A percentile compares a stretch with the other conserved stretches of the same genome.
Evolutionary conservation across 2,329 filamentous ascomycete genomes (phyloP).

Genomic region (Lasiodiplodia hormozganensis): DNA sequence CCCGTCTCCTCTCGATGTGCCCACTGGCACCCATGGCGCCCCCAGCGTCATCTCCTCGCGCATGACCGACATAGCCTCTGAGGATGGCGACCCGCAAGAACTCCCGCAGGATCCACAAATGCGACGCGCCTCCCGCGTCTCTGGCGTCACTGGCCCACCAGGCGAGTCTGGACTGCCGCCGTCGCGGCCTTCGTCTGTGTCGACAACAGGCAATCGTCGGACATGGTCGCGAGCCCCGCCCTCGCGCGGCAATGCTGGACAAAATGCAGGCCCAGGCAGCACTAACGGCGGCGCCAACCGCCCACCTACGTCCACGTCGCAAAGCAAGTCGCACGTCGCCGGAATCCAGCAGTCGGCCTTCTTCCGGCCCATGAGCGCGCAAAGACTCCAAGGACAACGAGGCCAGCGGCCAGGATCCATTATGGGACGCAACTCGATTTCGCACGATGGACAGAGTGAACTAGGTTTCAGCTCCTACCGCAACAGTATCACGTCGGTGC

Average conservation of each 20-base stretch:
- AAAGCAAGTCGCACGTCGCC: conserved; percentile 86
- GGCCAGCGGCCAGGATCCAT: conserved; percentile 60
- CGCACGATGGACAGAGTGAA: conserved; percentile 41
- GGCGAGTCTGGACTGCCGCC: conserved; percentile 58
- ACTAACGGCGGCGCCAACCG: conserved; percentile 35
- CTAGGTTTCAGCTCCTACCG: conserved; percentile 44
- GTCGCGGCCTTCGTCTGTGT: conserved; percentile 53
- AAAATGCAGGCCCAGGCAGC: conserved; percentile 31
- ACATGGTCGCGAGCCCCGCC: conserved; percentile 63
- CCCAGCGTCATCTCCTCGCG: conserved; percentile 35
- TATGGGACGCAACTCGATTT: conserved; percentile 43
- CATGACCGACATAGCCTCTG: conserved; percentile 68
- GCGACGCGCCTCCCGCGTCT: conserved; percentile 40
- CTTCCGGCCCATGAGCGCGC: conserved; percentile 95
- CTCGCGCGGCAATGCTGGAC: conserved; percentile 60
- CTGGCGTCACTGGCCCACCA: conserved; percentile 53
- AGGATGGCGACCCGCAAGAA: conserved; percentile 53
- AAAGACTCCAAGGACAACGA: conserved; percentile 89
- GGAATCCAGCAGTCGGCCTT: conserved; percentile 89
- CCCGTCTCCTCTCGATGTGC: conserved; percentile 34
- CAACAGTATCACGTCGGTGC: conserved; percentile 47
- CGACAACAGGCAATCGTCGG: conserved; percentile 49
- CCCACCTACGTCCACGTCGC: conserved; percentile 72
- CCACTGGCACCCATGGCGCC: conserved; percentile 13
- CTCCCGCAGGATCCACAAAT: conserved; percentile 38